phyloP scores from a whole-genome alignment of 805 yeast species.

The Suhomyces canberraensis region DNA sequence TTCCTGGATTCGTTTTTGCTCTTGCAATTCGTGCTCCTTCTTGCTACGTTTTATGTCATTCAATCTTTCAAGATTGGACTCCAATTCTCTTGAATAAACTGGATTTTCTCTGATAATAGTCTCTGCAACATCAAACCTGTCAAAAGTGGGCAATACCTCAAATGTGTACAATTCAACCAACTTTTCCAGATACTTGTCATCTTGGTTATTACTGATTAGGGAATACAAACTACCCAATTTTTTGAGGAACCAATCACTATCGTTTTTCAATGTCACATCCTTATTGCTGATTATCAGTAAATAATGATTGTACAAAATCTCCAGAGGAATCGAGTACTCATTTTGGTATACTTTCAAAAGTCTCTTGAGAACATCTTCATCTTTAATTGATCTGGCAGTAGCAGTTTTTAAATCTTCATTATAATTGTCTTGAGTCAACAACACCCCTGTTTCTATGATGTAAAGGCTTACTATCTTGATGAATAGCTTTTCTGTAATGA shows the following conservation, averaged over 20 bases:
- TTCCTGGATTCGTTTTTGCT: slow-evolving; percentile 21
- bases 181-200: slow-evolving; percentile 17
- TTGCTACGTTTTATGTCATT: slow-evolving; percentile 14
- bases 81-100: slow-evolving; percentile 1
- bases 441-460: slow-evolving; percentile 33
- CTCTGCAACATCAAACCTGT: slow-evolving; percentile 26
- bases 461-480: slow-evolving; percentile 34
- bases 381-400: slow-evolving; percentile 13
- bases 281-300: slow-evolving; percentile 28
- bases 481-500: slow-evolving; percentile 27
- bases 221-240: slow-evolving; percentile 2
- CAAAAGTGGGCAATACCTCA: slow-evolving; percentile 32
- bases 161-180: slow-evolving; percentile 32
- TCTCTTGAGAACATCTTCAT: slow-evolving; percentile 16
- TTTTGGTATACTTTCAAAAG: slow-evolving; percentile 18
- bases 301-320: slow-evolving; percentile 30
- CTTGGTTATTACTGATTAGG: not conserved
- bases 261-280: slow-evolving; percentile 12
- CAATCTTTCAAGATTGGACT: slow-evolving; percentile 8
- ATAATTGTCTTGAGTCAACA: slow-evolving; percentile 8
- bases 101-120: slow-evolving; percentile 23
- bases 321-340: slow-evolving; percentile 25
- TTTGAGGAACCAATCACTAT: slow-evolving; percentile 3
- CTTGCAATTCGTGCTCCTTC: slow-evolving; percentile 8
- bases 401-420: slow-evolving; percentile 2